Conservation (phyloP, 352 stramenopile genomes). For the Phytopythium sindhum region DNA sequence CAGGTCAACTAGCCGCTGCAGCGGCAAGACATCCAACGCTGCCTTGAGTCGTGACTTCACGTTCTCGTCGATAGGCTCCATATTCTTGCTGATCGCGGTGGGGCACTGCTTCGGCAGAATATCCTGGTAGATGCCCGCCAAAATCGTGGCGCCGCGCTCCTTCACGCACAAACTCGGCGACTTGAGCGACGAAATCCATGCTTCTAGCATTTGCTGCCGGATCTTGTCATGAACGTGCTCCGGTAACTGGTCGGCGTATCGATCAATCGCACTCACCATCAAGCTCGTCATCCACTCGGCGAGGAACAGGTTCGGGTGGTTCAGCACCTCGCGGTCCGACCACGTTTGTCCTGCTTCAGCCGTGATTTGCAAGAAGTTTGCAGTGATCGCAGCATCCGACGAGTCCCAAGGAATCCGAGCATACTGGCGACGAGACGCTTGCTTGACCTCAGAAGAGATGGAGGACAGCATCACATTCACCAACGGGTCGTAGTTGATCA, state of each 20-base stretch:
- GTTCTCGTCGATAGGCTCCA: slow-evolving; percentile 21
- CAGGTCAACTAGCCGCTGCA: slow-evolving; percentile 69
- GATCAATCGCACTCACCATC: slow-evolving; percentile 54
- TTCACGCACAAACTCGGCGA: slow-evolving; percentile 87
- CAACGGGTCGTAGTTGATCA: slow-evolving; percentile 29
- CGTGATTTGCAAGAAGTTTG: slow-evolving; percentile 69
- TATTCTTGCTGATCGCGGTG: slow-evolving; percentile 11
- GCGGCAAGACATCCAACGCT: slow-evolving; percentile 50
- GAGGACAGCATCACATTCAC: slow-evolving; percentile 53
- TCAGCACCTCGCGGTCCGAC: slow-evolving; percentile 80
- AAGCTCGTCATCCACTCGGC: slow-evolving; percentile 83
- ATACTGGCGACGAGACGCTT: slow-evolving; percentile 73
- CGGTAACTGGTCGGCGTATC: slow-evolving; percentile 38
- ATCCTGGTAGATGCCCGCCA: slow-evolving; percentile 73
- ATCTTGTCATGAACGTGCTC: slow-evolving; percentile 44
- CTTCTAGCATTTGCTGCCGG: slow-evolving; percentile 62
- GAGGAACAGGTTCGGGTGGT: slow-evolving; percentile 83
- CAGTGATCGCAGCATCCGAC: slow-evolving; percentile 60
- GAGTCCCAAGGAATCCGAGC: slow-evolving; percentile 82
- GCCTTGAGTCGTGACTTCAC: slow-evolving; percentile 25
- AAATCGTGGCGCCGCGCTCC: slow-evolving; percentile 74
- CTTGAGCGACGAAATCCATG: slow-evolving; percentile 82
- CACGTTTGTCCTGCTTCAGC: slow-evolving; percentile 63
- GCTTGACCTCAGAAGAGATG: slow-evolving; percentile 61
- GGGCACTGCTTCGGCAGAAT: slow-evolving; percentile 50